A percentile compares a stretch with the other conserved stretches of the same genome.
phyloP scores from a whole-genome alignment of 768 basidiomycete genomes.

The Boletus sensibilis region DNA sequence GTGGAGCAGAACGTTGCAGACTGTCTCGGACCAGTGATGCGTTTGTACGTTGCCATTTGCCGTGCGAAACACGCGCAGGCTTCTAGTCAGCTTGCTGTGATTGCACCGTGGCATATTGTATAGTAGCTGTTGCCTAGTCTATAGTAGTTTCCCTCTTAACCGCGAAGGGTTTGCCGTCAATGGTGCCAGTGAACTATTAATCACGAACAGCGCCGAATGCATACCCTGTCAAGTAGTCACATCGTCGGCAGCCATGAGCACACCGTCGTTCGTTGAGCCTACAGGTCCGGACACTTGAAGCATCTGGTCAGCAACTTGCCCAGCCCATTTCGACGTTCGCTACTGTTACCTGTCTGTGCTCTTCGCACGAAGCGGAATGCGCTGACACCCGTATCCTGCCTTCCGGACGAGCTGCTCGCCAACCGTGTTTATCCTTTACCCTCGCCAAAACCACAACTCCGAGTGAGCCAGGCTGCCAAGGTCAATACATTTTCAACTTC shows the following conservation, averaged over 20 bases:
- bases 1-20: constrained; percentile 72
- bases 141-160: neutral
- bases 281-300: too few relatives aligned
- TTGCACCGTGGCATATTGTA: neutral
- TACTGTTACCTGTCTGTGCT: too few relatives aligned
- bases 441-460: too few relatives aligned
- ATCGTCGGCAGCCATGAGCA: neutral
- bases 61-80: neutral
- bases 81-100: neutral
- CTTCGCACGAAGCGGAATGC: too few relatives aligned
- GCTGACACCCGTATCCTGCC: too few relatives aligned
- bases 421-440: too few relatives aligned
- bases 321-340: too few relatives aligned
- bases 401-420: too few relatives aligned
- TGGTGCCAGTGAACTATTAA: neutral
- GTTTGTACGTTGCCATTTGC: neutral
- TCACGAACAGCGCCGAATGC: neutral
- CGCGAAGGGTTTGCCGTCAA: neutral
- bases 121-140: constrained; percentile 1
- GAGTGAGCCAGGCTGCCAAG: too few relatives aligned
- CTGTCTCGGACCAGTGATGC: constrained; percentile 32
- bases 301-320: too few relatives aligned
- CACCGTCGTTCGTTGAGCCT: neutral
- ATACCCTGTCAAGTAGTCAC: neutral
- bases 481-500: too few relatives aligned